Percentiles rank a stretch among this genome's conserved stretches.
These are phyloP conservation scores for Lenwebbia sp. DNA, from an alignment of 345 rosid genomes.

Conservation along the genomic window DNA sequence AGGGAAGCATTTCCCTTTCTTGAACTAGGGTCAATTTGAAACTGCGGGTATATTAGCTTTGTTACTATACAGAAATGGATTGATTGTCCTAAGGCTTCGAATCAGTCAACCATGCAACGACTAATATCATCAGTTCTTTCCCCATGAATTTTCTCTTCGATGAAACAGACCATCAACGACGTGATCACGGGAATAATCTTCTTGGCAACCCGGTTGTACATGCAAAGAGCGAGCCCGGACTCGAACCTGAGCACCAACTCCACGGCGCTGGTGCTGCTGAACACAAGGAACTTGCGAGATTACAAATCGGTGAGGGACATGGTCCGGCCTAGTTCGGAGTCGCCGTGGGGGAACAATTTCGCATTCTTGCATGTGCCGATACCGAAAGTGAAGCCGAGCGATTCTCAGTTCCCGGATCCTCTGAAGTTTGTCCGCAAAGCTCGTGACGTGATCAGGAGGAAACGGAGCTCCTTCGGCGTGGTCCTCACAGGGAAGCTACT, in stretches of 20 bases:
- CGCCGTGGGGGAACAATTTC: conserved; percentile 38
- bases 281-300: conserved; percentile 24
- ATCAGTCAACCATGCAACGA: not conserved
- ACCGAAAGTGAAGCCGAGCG: conserved; percentile 6
- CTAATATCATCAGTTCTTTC: not conserved
- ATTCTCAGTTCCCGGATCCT: conserved; percentile 3
- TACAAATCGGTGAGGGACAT: conserved; percentile 41
- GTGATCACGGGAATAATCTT: conserved; percentile 35
- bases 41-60: not conserved
- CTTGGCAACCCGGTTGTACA: conserved; percentile 34
- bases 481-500: conserved; percentile 12
- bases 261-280: conserved; percentile 40
- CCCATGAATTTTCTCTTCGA: not conserved
- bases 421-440: conserved; percentile 14
- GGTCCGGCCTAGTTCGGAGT: conserved; percentile 17
- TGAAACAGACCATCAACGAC: conserved; percentile 38
- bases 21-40: not conserved
- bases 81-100: not conserved
- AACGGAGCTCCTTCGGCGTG: conserved; percentile 15
- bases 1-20: not conserved
- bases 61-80: not conserved
- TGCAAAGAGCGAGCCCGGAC: conserved; percentile 10
- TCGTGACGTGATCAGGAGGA: conserved; percentile 3
- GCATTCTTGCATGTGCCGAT: conserved; percentile 21
- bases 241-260: conserved; percentile 2